Conservation (phyloP, 176 grass and related monocot species). For the Oryza longistaminata region DNA sequence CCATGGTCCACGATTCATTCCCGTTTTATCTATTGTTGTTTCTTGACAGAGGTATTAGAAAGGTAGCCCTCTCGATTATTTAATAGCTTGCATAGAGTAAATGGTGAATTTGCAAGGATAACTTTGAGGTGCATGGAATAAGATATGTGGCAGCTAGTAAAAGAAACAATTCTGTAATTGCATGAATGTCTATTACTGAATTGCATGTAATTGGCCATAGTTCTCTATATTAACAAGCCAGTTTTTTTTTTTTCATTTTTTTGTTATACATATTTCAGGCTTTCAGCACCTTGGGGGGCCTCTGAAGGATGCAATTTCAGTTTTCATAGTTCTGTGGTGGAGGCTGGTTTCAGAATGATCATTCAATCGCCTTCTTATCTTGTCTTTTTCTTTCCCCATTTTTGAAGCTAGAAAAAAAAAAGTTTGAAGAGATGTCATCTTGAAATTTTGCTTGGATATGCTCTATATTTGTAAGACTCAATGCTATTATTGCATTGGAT, state of each 20-base stretch:
- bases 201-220: neutral
- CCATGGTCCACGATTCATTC: neutral
- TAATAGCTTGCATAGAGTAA: neutral
- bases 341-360: slow-evolving; percentile 32
- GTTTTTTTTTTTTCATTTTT: neutral
- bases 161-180: neutral
- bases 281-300: slow-evolving; percentile 40
- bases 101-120: neutral
- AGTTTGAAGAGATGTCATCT: slow-evolving; percentile 18
- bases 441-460: slow-evolving; percentile 38
- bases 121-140: neutral
- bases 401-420: slow-evolving; percentile 30
- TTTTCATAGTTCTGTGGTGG: slow-evolving; percentile 2
- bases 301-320: slow-evolving; percentile 39
- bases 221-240: neutral
- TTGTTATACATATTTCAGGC: slow-evolving; percentile 37
- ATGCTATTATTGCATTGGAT: slow-evolving; percentile 25
- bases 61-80: neutral
- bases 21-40: neutral
- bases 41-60: neutral
- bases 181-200: slow-evolving; percentile 16
- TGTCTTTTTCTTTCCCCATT: slow-evolving; percentile 25
- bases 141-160: neutral
- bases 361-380: neutral
- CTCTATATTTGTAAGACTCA: slow-evolving; percentile 26